phyloP scores from a whole-genome alignment of 1,284 basidiomycete species.

The Cerrena zonata region DNA sequence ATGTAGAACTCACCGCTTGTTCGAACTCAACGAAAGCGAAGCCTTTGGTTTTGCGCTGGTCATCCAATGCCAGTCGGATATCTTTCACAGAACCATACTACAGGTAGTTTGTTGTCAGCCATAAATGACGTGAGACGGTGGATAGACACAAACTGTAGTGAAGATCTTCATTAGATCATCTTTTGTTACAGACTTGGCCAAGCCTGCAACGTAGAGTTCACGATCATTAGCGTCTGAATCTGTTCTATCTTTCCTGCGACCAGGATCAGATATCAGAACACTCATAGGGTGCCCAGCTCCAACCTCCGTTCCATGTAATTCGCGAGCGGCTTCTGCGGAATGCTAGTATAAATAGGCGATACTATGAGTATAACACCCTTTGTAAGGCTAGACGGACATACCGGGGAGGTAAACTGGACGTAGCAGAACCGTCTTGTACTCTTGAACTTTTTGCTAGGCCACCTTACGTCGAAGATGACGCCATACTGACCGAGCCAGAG shows the following conservation, averaged over 20 bases:
- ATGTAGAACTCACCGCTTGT: constrained; percentile 51
- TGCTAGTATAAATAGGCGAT: no score
- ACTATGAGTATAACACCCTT: no score
- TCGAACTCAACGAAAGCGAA: constrained; percentile 93
- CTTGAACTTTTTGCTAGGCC: constrained; percentile 97
- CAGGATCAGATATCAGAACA: constrained; percentile 88
- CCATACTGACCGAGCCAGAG: constrained; percentile 59
- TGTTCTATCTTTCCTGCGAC: constrained; percentile 79
- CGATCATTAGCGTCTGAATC: constrained; percentile 79
- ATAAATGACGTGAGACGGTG: background rate
- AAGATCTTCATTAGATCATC: constrained; percentile 75
- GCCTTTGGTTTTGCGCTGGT: constrained; percentile 70
- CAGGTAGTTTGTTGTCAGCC: background rate
- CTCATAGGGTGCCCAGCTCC: constrained; percentile 62
- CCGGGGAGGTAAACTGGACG: constrained; percentile 82
- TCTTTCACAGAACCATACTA: constrained; percentile 81
- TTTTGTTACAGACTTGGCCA: constrained; percentile 71
- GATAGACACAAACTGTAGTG: constrained; percentile 45
- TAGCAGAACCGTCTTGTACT: constrained; percentile 89
- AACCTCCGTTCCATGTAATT: constrained; percentile 72
- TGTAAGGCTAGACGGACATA: constrained; percentile 34
- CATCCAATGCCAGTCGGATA: constrained; percentile 72
- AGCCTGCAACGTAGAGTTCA: constrained; percentile 81
- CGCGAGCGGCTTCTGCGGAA: constrained; percentile 73
- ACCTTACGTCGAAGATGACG: constrained; percentile 86